phyloP scores from a whole-genome alignment of 2,329 filamentous ascomycete species.

The Stachybotrys chlorohalonatus region DNA sequence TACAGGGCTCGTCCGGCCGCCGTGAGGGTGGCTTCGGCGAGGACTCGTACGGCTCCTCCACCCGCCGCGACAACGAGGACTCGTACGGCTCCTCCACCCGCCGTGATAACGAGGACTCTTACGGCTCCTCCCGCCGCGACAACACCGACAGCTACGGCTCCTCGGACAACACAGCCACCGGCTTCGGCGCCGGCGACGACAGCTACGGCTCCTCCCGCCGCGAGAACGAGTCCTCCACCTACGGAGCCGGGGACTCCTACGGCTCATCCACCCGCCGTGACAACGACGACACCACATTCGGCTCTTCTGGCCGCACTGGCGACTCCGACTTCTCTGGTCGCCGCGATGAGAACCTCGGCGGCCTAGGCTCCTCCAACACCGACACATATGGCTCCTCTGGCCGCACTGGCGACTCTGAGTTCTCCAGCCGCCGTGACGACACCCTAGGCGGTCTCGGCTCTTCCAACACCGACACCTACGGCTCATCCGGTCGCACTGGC shows the following conservation, averaged over 20 bases:
- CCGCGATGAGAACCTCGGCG: slow-evolving; percentile 3
- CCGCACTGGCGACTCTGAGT: background rate
- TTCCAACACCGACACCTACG: slow-evolving; percentile 12
- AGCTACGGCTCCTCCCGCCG: slow-evolving; percentile 10
- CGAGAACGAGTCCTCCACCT: slow-evolving; percentile 9
- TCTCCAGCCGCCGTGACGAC: background rate
- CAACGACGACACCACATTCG: slow-evolving; percentile 9
- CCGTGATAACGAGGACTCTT: slow-evolving; percentile 3
- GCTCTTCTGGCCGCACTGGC: slow-evolving; percentile 2
- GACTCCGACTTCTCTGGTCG: slow-evolving; percentile 6
- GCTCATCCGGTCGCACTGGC: slow-evolving; percentile 8
- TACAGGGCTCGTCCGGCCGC: slow-evolving; percentile 8
- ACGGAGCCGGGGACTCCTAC: slow-evolving; percentile 5
- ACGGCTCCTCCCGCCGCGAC: slow-evolving; percentile 6
- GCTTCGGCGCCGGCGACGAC: background rate
- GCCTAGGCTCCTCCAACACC: slow-evolving; percentile 1
- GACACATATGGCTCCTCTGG: slow-evolving; percentile 10
- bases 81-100: slow-evolving; percentile 6
- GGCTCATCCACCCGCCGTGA: slow-evolving; percentile 5
- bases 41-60: slow-evolving; percentile 9
- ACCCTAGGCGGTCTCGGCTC: slow-evolving; percentile 2
- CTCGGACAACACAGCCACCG: background rate
- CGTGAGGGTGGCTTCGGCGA: slow-evolving; percentile 6
- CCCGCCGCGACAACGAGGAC: slow-evolving; percentile 8
- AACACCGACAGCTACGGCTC: background rate